Percentiles rank a stretch among this genome's conserved stretches.
Evolutionary conservation across 208 protist genomes (phyloP).

Genomic region (Leishmania tropica): DNA sequence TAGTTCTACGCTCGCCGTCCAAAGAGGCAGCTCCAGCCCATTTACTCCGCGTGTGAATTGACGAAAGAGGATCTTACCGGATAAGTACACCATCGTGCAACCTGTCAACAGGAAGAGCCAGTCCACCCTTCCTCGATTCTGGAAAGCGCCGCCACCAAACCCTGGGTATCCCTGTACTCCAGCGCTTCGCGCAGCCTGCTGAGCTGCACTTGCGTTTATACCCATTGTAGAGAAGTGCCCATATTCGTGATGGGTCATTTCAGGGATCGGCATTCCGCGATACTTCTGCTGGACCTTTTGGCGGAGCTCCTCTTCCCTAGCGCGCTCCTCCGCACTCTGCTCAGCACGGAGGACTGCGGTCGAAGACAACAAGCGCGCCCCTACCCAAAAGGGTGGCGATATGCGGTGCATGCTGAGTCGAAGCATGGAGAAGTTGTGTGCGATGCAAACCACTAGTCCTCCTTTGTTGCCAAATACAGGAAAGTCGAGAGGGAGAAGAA

Average conservation of each 20-base stretch:
- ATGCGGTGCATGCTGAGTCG: neutral
- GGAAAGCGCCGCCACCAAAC: conserved; percentile 7
- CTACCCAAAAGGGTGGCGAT: neutral
- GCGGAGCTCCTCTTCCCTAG: conserved; percentile 54
- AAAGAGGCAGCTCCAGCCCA: conserved; percentile 58
- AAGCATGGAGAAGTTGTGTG: conserved; percentile 10
- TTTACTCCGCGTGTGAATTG: conserved; percentile 43
- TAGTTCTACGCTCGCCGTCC: conserved; percentile 55
- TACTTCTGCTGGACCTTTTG: conserved; percentile 57
- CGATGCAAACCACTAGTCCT: neutral
- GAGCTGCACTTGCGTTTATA: conserved; percentile 27
- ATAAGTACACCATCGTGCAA: conserved; percentile 55
- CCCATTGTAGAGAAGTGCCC: conserved; percentile 59
- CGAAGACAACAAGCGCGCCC: conserved; percentile 15
- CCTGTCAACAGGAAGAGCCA: conserved; percentile 73
- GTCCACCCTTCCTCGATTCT: conserved; percentile 35
- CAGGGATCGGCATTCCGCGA: conserved; percentile 50
- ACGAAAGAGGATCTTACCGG: conserved; percentile 56
- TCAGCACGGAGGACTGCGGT: conserved; percentile 21
- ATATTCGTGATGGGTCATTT: conserved; percentile 51
- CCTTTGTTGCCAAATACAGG: neutral
- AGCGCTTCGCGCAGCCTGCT: conserved; percentile 30
- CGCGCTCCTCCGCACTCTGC: conserved; percentile 29
- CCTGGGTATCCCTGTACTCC: conserved; percentile 1
- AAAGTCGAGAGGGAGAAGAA: neutral